Base-by-base conservation (phyloP, 495 filamentous ascomycete species). In the Jackrogersella multiformis region DNA sequence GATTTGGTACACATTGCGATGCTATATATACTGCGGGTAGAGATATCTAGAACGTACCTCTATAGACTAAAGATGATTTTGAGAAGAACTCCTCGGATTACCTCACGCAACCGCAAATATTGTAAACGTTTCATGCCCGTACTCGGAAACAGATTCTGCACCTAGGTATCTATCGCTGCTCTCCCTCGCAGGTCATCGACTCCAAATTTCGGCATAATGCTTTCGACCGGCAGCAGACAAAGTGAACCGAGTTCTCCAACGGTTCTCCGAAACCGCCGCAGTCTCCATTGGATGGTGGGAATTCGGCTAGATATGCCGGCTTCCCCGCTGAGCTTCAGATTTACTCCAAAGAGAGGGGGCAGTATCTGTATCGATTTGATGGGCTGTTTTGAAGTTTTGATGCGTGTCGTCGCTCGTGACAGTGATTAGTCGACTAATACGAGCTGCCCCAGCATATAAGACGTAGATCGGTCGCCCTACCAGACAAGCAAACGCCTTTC, bases 201-300 rank as follows among this genome's bases (percentile, higher is more conserved):
- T 34, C 57, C 44, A 57, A 68, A 23, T 38, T 39, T 64, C 59
- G 60, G 49, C 24, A 13, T 35, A 55, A 51, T 45, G 32, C 36
- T 49, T 30, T 59, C 36, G 46, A 42, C 35, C 34, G 49, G 21
- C 13, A 20, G 16, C 21, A 20, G 42, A 4, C 26, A 36, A 39
- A 41, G 41, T 38, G 21, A 64, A 28, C 56, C 39, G 48, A 53
- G 15, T 51, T 51, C 56, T 57, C 56, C 56, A 58, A 59, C 20
- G 32, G 21, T 21, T 56, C 62, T 62, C 68, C 68, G 62, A 70
- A 66, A 66, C 41, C 52, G 68, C 62, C 46, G 13, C 15, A 20
- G 7, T 30, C 34, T n/a, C 26, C 12, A 57, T 56, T 48, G 61
- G 45, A 39, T 30, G 23, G 34, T 51, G 61, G 67, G 24, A 53